Conservation (phyloP, 192 early-diverging fungal species). For the Bifiguratus adelaidae region DNA sequence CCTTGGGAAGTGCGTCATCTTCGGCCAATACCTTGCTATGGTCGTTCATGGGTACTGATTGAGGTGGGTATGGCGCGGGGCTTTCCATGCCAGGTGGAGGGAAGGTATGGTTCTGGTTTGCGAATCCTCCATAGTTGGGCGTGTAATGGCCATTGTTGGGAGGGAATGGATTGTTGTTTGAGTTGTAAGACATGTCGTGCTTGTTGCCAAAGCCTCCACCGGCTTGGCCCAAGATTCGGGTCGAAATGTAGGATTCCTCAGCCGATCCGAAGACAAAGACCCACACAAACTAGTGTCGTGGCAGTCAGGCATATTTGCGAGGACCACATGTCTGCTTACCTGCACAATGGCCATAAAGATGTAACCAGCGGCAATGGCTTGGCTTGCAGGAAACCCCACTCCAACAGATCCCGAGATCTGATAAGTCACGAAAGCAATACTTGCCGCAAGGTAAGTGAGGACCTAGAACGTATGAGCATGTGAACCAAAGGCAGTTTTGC, state of each 20-base stretch:
- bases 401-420: neutral
- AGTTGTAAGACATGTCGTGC: neutral
- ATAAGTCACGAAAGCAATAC: conserved; percentile 9
- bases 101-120: conserved; percentile 16
- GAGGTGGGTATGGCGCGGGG: no score
- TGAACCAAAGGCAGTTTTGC: neutral
- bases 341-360: conserved; percentile 16
- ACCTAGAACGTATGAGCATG: conserved; percentile 5
- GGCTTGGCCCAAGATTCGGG: neutral
- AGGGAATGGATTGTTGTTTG: neutral
- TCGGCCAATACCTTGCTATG: no score
- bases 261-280: conserved; percentile 56
- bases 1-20: no score
- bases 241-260: conserved; percentile 28
- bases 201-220: neutral
- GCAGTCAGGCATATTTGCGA: conserved; percentile 13
- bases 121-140: conserved; percentile 21
- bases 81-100: conserved; percentile 11
- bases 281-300: conserved; percentile 48
- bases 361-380: conserved; percentile 7
- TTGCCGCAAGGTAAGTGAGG: conserved; percentile 5
- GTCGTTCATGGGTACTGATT: no score
- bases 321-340: conserved; percentile 6
- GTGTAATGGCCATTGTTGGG: conserved; percentile 19
- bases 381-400: neutral